Base-by-base conservation (phyloP, 2,329 filamentous ascomycete genomes). In the Cladobotryum mycophilum region DNA sequence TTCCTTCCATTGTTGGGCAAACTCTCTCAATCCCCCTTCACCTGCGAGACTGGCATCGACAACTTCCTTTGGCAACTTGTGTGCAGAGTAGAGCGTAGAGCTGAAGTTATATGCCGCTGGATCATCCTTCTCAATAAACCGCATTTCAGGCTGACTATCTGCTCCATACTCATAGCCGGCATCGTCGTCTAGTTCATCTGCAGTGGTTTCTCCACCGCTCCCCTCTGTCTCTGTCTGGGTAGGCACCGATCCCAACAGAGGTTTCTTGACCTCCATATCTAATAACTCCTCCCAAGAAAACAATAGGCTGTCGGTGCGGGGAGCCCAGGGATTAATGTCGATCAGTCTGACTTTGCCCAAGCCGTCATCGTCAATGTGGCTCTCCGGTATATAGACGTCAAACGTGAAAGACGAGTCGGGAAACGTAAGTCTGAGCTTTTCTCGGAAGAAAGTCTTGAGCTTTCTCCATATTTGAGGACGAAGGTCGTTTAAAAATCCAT, bases 261-360 rank as follows among this genome's bases (percentile, higher is more conserved):
- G 79, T 41, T 70, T 66, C 1, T 81, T 78, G 8, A 87, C 81
- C 35, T 83, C 76, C 71, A 89, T 79, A 0, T 80, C 82, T 52
- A 97, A 73, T 38, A 99, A 76, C 70, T 97, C 92, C 54, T 86
- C 66, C 93, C 93, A 99, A 41, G 84, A 85, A 65, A 96, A 99
- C 1, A 96, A 75, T 41, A 97, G 69, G 4, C 88, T 86, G 70
- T 99, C 93, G 0, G 93, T 99, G 53, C 89, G 77, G 40, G 83
- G 80, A 1, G 92, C 92, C 89, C 92, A 99, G 0, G 93, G 89
- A 62, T 97, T 97, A 62, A 99, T 87, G 64, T 99, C 93, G 45
- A 99, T 85, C 11, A 99, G 74, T 72, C 90, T 87, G 2, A 95
- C 88, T 44, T 81, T 78, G 45, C 88, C 82, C 49, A 95, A 79